Evolutionary conservation across 768 basidiomycete species (phyloP).

Genomic region (Leccinellum luteum): DNA sequence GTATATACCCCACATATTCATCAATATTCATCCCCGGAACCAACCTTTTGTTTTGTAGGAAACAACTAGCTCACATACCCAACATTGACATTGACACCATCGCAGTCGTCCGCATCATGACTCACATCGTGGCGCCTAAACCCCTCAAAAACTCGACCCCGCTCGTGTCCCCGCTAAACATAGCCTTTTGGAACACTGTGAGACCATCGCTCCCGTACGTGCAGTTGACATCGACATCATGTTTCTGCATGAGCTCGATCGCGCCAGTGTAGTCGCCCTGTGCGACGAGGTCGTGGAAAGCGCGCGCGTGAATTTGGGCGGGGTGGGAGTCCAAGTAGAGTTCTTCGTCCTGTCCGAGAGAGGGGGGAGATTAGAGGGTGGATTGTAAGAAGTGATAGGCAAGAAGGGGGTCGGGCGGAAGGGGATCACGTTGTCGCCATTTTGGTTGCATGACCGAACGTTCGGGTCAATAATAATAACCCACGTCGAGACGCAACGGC

Average conservation of each 20-base stretch:
- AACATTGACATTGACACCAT: too few species aligned
- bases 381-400: too few species aligned
- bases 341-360: conserved; percentile 23
- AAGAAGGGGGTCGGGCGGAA: too few species aligned
- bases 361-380: too few species aligned
- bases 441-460: neutral
- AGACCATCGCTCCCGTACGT: conserved; percentile 16
- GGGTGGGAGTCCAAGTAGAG: conserved; percentile 17
- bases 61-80: too few species aligned
- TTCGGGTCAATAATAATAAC: neutral
- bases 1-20: too few species aligned
- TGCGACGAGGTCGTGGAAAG: conserved; percentile 26
- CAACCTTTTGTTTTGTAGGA: too few species aligned
- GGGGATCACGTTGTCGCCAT: too few species aligned
- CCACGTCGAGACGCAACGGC: neutral
- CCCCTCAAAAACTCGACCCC: conserved; percentile 21
- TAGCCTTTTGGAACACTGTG: conserved; percentile 26
- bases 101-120: too few species aligned
- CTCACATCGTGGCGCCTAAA: conserved; percentile 19
- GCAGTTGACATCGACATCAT: conserved; percentile 22
- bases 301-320: conserved; percentile 15
- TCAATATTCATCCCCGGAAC: too few species aligned
- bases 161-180: conserved; percentile 15
- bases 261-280: conserved; percentile 20
- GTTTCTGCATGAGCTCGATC: conserved; percentile 15